Conservation (phyloP, 2,329 filamentous ascomycete species). For the Botrytis squamosa region DNA sequence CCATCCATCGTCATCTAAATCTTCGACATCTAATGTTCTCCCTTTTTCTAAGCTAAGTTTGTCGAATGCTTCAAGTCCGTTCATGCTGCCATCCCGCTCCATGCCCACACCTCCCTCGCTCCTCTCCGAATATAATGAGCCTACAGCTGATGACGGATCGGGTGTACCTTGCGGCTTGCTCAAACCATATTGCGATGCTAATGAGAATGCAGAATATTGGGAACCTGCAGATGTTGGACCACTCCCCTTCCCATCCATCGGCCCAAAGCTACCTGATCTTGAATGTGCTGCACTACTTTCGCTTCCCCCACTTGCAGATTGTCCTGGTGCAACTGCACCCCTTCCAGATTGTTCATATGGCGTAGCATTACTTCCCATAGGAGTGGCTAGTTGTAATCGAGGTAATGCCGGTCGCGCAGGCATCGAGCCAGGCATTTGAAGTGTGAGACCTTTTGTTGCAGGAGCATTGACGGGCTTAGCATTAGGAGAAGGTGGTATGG, state of each 20-base stretch:
- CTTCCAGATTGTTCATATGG: slow-evolving; percentile 62
- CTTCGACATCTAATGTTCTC: slow-evolving; percentile 83
- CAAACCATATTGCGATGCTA: slow-evolving; percentile 71
- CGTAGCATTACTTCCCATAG: slow-evolving; percentile 74
- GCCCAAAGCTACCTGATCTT: slow-evolving; percentile 79
- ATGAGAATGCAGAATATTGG: slow-evolving; percentile 78
- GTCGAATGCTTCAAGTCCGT: slow-evolving; percentile 74
- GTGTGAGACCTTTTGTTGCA: slow-evolving; percentile 28
- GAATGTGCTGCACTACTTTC: slow-evolving; percentile 78
- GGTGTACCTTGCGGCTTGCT: slow-evolving; percentile 68
- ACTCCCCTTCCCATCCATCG: slow-evolving; percentile 71
- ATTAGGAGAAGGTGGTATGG: slow-evolving; percentile 85
- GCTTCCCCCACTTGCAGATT: slow-evolving; percentile 72
- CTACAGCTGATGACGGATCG: slow-evolving; percentile 85
- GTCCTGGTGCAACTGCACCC: slow-evolving; percentile 52
- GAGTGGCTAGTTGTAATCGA: slow-evolving; percentile 81
- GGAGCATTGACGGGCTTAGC: slow-evolving; percentile 64
- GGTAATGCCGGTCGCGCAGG: slow-evolving; percentile 59
- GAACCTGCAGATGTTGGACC: slow-evolving; percentile 86
- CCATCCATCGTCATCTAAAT: slow-evolving; percentile 94
- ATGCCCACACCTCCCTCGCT: slow-evolving; percentile 73
- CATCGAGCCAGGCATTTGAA: slow-evolving; percentile 38
- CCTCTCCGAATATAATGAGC: slow-evolving; percentile 77
- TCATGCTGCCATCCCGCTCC: slow-evolving; percentile 80
- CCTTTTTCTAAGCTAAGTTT: slow-evolving; percentile 80